These are phyloP conservation scores for Hygrophila difformis DNA, from an alignment of 257 asterid genomes.

Conservation along the genomic window DNA sequence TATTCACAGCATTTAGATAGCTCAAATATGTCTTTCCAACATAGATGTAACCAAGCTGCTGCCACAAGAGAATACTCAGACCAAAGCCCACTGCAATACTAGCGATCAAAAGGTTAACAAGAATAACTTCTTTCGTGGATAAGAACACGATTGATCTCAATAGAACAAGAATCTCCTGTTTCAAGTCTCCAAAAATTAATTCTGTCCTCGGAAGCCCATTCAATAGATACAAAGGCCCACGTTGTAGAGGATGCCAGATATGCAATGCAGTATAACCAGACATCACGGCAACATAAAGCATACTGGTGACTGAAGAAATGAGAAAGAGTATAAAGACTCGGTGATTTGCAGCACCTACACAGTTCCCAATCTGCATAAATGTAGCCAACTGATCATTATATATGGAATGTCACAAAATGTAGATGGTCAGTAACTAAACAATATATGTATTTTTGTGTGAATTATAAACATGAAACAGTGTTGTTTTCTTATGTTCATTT, in stretches of 20 bases:
- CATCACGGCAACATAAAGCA: slow-evolving; percentile 39
- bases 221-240: slow-evolving; percentile 14
- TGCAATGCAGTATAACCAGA: slow-evolving; percentile 44
- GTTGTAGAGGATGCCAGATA: slow-evolving; percentile 45
- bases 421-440: too few relatives aligned
- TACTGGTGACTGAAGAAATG: slow-evolving; percentile 59
- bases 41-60: slow-evolving; percentile 77
- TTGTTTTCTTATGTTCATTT: background rate
- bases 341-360: slow-evolving; percentile 88
- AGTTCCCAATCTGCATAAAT: slow-evolving; percentile 78
- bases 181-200: slow-evolving; percentile 28
- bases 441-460: too few relatives aligned
- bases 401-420: background rate
- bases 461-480: background rate
- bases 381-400: slow-evolving; percentile 17
- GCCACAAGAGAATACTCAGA: slow-evolving; percentile 72
- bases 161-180: slow-evolving; percentile 39
- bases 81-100: slow-evolving; percentile 75
- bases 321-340: slow-evolving; percentile 69
- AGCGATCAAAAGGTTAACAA: slow-evolving; percentile 62
- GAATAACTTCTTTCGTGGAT: slow-evolving; percentile 66
- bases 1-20: slow-evolving; percentile 42
- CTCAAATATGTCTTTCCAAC: slow-evolving; percentile 81
- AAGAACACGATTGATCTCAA: slow-evolving; percentile 53
- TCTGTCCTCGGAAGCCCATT: slow-evolving; percentile 19